These are phyloP conservation scores for Rhodamnia argentea DNA, from an alignment of 345 rosid genomes.

Conservation along the genomic window DNA sequence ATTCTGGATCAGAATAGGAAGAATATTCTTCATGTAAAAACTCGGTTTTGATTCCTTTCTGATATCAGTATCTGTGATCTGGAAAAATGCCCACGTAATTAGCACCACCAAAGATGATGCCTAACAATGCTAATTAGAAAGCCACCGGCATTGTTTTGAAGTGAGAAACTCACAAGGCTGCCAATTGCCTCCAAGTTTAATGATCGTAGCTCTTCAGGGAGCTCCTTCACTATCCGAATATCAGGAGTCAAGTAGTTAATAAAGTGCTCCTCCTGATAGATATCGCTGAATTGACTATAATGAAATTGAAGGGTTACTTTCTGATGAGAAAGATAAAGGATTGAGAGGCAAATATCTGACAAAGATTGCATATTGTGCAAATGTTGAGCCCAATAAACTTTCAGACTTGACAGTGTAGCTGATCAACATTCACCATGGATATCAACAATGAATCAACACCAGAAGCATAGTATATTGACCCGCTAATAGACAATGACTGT, in stretches of 20 bases:
- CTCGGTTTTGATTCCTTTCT: conserved; percentile 79
- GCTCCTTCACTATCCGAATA: conserved; percentile 72
- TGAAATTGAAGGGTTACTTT: conserved; percentile 9
- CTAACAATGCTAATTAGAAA: background rate
- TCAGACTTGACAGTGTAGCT: background rate
- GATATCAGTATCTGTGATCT: conserved; percentile 73
- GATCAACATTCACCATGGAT: background rate
- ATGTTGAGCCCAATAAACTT: background rate
- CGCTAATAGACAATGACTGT: background rate
- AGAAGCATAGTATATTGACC: background rate
- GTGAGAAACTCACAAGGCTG: conserved; percentile 61
- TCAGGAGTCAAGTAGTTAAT: conserved; percentile 68
- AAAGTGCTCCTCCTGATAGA: conserved; percentile 91
- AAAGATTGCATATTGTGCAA: background rate
- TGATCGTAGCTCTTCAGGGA: conserved; percentile 71
- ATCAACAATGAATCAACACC: background rate
- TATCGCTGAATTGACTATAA: conserved; percentile 76
- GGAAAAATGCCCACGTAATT: conserved; percentile 8
- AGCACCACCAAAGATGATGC: background rate
- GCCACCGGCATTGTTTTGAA: background rate
- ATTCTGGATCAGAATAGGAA: conserved; percentile 66
- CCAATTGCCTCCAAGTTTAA: conserved; percentile 84
- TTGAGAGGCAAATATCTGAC: background rate
- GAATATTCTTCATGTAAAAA: conserved; percentile 74
- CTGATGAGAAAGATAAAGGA: conserved; percentile 1